Evolutionary conservation across 2,329 filamentous ascomycete species (phyloP), one percentile per base, ranked within the genome.

Genomic region (Fusarium sp.): DNA sequence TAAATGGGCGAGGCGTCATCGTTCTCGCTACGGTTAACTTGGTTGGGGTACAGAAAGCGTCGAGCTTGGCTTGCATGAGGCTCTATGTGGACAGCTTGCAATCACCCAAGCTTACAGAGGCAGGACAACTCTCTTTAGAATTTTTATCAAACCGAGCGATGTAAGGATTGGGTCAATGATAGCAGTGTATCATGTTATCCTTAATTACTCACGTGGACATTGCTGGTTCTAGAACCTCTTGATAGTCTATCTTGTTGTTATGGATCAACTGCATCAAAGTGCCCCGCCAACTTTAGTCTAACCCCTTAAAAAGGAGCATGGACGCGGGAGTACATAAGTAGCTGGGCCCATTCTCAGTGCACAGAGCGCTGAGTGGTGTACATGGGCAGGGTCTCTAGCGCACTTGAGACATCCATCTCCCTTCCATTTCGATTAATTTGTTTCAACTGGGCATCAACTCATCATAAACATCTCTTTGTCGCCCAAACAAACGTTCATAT

Each of bases 321-420:
- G 54, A 36, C 55, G 37, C 43, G 55, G 60, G 55, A 56, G 41
- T n/a, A n/a, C n/a, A n/a, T n/a, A n/a, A n/a, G n/a, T 49, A 38
- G 23, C 54, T 54, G 31, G 38, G 43, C 31, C 54, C 43, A 56
- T 63, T 49, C 49, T 63, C 37, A 50, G 50, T 38, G 39, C 42
- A 42, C 38, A 55, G 60, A 38, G 38, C 45, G 55, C 49, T 63
- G 49, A 63, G 60, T 63, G 59, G 49, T 63, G 57, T 54, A 59
- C 31, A 41, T 19, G 14, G 33, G 19, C 43, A 49, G 36, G 39
- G 39, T n/a, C 58, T 49, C 48, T 57, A 65, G 54, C 52, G 49
- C 33, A 46, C 48, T 19, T 56, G 33, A 45, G 59, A 61, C 32
- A 48, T 23, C 31, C 49, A 32, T 55, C 59, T 55, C 53, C 54